Evolutionary conservation across 139 green algal species (phyloP).

Genomic region (Chlamydomonas sp.): DNA sequence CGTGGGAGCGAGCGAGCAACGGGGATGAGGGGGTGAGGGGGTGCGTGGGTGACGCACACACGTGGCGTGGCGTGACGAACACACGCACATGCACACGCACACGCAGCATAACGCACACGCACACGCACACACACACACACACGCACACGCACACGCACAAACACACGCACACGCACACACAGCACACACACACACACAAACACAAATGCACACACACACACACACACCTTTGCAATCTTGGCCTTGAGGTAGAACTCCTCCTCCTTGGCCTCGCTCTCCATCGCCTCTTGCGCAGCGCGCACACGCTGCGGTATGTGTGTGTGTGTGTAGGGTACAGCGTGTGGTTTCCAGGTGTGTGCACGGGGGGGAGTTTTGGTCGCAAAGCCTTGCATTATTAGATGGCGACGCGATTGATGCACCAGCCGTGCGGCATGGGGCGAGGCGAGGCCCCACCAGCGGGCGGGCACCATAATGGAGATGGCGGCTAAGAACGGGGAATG

Average conservation of each 20-base stretch:
- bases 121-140: neutral
- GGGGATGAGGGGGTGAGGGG: too few relatives aligned
- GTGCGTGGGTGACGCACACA: too few relatives aligned
- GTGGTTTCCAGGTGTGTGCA: neutral
- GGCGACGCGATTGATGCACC: too few relatives aligned
- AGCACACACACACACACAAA: neutral
- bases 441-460: too few relatives aligned
- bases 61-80: too few relatives aligned
- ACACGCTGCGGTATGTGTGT: conserved; percentile 64
- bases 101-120: too few relatives aligned
- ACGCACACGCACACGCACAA: neutral
- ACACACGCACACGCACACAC: too few relatives aligned
- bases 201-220: neutral
- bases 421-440: too few relatives aligned
- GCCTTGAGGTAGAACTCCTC: conserved; percentile 61
- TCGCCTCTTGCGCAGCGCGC: conserved; percentile 58
- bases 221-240: conserved; percentile 19
- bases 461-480: too few relatives aligned
- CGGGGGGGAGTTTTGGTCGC: neutral
- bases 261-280: conserved; percentile 77
- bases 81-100: too few relatives aligned
- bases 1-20: too few relatives aligned
- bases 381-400: neutral
- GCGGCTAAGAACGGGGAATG: too few relatives aligned
- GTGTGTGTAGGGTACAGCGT: conserved; percentile 27